Base-by-base conservation (phyloP, 805 yeast genomes). In the Sugiyamaella chiloensis region DNA sequence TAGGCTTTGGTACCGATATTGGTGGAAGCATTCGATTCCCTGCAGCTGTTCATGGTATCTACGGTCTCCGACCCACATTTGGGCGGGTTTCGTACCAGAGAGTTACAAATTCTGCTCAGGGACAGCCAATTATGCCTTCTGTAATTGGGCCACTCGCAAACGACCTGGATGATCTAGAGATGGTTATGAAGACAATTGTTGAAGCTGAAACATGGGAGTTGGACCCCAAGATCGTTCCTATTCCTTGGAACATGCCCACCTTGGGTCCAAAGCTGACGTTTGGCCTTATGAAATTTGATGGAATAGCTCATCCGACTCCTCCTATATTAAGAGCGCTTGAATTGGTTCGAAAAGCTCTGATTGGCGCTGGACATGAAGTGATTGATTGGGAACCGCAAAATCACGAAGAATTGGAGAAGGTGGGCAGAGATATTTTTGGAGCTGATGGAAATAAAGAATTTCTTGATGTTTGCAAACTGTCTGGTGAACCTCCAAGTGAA, bases 11-110 rank as follows among this genome's bases (percentile, higher is more conserved):
- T 2, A 65, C 75, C 11, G 83, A 79, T 55, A 72, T 77, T 45
- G 82, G 81, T 36, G 83, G 83, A 17, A 64, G 72, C 24, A 67
- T 78, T 34, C 65, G 83, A 48, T 67, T 70, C 44, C 83, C 83
- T 0, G 70, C 78, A 8, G 61, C 72, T 4, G 68, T 63, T 54
- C 66, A 69, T 30, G 71, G 71, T 41, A 46, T 74, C 30, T 51
- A 43, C 34, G 52, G 48, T 1, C 26, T 51, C 11, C 21, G 43
- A 29, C 54, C 54, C 5, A 31, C 49, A 7, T 16, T 17, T 11
- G 53, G 53, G 6, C 24, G 46, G 40, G 30, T 35, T 19, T 24
- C 42, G 4, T 42, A 36, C 26, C 41, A 35, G 29, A 34, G 37
- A 12, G 48, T 50, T 6, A 43, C 48, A 32, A 34, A 45, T 21